phyloP scores from a whole-genome alignment of 345 rosid species.

The Syzygium oleosum region DNA sequence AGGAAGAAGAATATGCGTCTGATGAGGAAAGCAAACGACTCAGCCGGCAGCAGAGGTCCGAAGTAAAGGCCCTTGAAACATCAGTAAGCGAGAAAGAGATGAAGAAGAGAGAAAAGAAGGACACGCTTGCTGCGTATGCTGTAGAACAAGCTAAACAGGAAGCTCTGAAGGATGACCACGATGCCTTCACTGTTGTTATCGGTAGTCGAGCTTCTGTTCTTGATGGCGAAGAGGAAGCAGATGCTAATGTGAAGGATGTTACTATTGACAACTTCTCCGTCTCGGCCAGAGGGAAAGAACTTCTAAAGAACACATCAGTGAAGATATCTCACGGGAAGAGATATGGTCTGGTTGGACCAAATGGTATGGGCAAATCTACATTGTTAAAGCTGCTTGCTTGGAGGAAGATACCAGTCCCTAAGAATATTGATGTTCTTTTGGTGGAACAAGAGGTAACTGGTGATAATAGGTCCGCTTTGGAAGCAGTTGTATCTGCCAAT shows the following conservation, averaged over 20 bases:
- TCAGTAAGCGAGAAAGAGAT: conserved; percentile 61
- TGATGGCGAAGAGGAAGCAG: conserved; percentile 78
- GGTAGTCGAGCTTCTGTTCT: conserved; percentile 84
- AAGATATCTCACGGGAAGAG: conserved; percentile 95
- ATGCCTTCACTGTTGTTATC: conserved; percentile 92
- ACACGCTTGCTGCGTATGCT: conserved; percentile 42
- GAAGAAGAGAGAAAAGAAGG: conserved; percentile 82
- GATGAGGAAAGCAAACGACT: conserved; percentile 32
- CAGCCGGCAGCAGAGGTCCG: conserved; percentile 43
- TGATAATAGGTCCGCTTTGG: conserved; percentile 72
- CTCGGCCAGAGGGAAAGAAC: conserved; percentile 90
- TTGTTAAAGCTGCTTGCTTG: conserved; percentile 89
- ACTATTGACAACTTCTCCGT: conserved; percentile 83
- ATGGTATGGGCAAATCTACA: conserved; percentile 96
- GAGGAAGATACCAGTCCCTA: conserved; percentile 96
- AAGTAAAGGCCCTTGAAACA: conserved; percentile 40
- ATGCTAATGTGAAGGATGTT: conserved; percentile 91
- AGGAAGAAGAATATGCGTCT: conserved; percentile 47
- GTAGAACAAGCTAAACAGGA: conserved; percentile 56
- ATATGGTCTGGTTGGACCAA: conserved; percentile 94
- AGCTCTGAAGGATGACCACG: conserved; percentile 87
- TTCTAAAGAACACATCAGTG: conserved; percentile 72
- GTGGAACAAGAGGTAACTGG: conserved; percentile 96
- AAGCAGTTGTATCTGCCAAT: conserved; percentile 89
- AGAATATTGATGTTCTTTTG: conserved; percentile 88